phyloP scores from a whole-genome alignment of 1,284 basidiomycete species.

The Lignosus rhinocerotis region DNA sequence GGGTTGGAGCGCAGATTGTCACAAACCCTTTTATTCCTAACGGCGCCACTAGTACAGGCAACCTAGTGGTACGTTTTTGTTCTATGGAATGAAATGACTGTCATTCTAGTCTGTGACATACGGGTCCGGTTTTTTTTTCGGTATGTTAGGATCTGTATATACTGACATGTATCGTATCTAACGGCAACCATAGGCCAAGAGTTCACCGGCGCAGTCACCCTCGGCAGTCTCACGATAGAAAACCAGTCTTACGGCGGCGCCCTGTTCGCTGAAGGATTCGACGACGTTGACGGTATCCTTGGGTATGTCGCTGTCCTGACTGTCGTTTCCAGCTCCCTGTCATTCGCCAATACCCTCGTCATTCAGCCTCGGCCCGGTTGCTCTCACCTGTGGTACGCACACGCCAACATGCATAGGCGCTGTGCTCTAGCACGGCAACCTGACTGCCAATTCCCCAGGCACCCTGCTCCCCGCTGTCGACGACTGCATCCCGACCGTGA shows the following conservation, averaged over 20 bases:
- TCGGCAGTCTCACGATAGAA: constrained; percentile 20
- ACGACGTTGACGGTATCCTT: constrained; percentile 50
- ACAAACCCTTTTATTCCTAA: constrained; percentile 41
- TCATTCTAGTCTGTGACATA: constrained; percentile 41
- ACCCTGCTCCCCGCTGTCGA: not conserved
- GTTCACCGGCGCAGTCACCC: constrained; percentile 30
- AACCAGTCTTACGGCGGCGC: constrained; percentile 57
- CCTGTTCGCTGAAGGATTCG: constrained; percentile 35
- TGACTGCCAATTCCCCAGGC: not conserved
- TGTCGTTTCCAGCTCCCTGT: not conserved
- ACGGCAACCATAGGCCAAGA: constrained; percentile 16
- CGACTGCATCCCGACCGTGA: constrained; percentile 29
- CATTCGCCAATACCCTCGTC: not conserved
- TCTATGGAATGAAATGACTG: not conserved
- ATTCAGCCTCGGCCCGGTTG: constrained; percentile 45
- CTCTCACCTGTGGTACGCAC: constrained; percentile 37
- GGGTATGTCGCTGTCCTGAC: constrained; percentile 28
- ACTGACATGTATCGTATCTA: not conserved
- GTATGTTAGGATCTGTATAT: constrained; percentile 21
- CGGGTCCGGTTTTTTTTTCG: constrained; percentile 51
- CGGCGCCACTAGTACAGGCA: constrained; percentile 36
- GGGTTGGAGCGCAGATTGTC: constrained; percentile 48
- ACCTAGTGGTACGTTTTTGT: constrained; percentile 13
- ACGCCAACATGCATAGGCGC: not conserved
- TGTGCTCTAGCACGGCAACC: no score